Conservation (phyloP, 805 yeast species). For the Candida maesae region DNA sequence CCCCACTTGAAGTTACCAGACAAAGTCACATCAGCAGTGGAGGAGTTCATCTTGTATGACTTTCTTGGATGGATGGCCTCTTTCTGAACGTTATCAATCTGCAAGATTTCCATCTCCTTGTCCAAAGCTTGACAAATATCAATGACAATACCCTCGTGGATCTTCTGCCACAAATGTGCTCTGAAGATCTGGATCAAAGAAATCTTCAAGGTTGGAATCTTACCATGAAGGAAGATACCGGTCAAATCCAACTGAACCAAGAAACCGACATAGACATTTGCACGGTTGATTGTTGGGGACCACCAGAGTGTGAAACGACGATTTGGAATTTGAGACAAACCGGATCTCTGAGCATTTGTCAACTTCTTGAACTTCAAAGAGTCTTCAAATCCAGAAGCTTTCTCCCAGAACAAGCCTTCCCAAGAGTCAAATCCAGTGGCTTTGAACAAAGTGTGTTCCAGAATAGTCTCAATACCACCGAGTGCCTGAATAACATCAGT, state of each 20-base stretch:
- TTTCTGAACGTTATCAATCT: constrained; percentile 82
- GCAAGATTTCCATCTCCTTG: constrained; percentile 76
- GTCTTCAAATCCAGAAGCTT: constrained; percentile 95
- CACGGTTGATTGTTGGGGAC: constrained; percentile 98
- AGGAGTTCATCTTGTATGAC: constrained; percentile 94
- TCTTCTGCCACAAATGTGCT: constrained; percentile 98
- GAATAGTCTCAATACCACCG: constrained; percentile 94
- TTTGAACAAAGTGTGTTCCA: constrained; percentile 91
- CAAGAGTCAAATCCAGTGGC: constrained; percentile 98
- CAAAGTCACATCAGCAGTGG: constrained; percentile 85
- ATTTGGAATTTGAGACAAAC: constrained; percentile 95
- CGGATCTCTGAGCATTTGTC: constrained; percentile 97
- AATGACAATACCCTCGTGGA: constrained; percentile 91
- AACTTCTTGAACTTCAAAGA: constrained; percentile 90
- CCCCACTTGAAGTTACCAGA: constrained; percentile 78
- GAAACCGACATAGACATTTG: constrained; percentile 97
- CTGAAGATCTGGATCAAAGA: constrained; percentile 94
- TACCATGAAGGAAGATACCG: constrained; percentile 95
- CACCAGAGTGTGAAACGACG: constrained; percentile 98
- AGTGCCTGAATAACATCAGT: constrained; percentile 95
- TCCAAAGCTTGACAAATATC: constrained; percentile 92
- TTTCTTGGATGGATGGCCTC: constrained; percentile 95
- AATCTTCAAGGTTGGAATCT: constrained; percentile 93
- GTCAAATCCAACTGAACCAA: constrained; percentile 93
- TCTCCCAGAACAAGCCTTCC: constrained; percentile 99